Percentiles rank a stretch among this genome's conserved stretches.
Conservation (phyloP, 1,139 yeast genomes). For the Suhomyces wounanorum region DNA sequence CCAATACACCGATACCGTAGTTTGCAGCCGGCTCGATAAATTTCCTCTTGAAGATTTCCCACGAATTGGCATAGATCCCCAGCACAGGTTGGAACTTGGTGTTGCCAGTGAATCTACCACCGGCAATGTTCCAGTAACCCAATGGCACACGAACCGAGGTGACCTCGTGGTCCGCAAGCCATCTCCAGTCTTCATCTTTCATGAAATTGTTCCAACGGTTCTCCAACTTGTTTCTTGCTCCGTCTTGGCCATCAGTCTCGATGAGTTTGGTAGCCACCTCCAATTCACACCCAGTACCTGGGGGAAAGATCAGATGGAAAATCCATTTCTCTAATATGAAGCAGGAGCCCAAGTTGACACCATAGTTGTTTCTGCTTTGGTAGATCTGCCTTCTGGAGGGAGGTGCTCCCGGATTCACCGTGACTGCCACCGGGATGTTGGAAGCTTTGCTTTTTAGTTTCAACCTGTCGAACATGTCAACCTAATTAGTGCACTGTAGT, state of each 20-base stretch:
- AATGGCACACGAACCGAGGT: slow-evolving; percentile 82
- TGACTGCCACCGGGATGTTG: slow-evolving; percentile 29
- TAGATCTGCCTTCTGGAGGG: slow-evolving; percentile 57
- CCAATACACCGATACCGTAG: slow-evolving; percentile 67
- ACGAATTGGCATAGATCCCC: slow-evolving; percentile 66
- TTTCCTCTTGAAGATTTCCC: slow-evolving; percentile 57
- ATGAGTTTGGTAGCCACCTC: slow-evolving; percentile 63
- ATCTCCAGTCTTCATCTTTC: slow-evolving; percentile 74
- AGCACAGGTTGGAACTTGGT: slow-evolving; percentile 60
- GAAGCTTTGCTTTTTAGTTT: slow-evolving; percentile 42
- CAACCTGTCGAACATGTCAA: slow-evolving; percentile 40
- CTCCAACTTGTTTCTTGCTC: slow-evolving; percentile 58
- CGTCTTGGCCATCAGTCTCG: slow-evolving; percentile 52
- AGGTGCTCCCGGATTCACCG: slow-evolving; percentile 30
- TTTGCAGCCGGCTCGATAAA: slow-evolving; percentile 57
- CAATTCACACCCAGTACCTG: slow-evolving; percentile 61
- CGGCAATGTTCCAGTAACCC: slow-evolving; percentile 85
- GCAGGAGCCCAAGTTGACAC: slow-evolving; percentile 85
- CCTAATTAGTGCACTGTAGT: background rate
- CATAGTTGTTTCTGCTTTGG: slow-evolving; percentile 70
- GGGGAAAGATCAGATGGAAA: slow-evolving; percentile 56
- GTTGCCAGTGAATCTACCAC: slow-evolving; percentile 56
- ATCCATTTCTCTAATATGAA: slow-evolving; percentile 83
- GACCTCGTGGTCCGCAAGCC: slow-evolving; percentile 66
- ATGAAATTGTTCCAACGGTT: slow-evolving; percentile 71